Base-by-base conservation (phyloP, 2,329 filamentous ascomycete species). In the Penicillium sp. region DNA sequence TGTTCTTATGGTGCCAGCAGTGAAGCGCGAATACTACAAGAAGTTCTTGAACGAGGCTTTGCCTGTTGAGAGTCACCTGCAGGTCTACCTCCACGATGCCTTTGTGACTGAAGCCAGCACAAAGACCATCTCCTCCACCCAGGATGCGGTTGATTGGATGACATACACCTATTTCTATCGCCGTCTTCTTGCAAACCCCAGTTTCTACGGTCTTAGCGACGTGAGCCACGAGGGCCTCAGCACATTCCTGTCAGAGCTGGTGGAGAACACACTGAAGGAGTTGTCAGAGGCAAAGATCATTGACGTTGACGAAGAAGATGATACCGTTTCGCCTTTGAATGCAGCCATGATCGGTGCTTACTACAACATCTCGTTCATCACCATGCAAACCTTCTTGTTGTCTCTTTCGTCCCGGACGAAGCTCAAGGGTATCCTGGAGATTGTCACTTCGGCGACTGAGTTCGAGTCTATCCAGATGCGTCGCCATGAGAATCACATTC, bases 91-190 rank as follows among this genome's bases (percentile, higher is more conserved):
- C 35, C 91, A 96, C 68, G 95, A 99, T 77, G 93, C 92, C 0
- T 97, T 99, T 68, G 93, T 99, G 45, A 93, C 93, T 0, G 94
- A 99, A 76, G 92, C 97, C 69, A 97, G 92, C 80, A 96, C 92
- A 19, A 93, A 92, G 80, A 96, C 93, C 74, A 94, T 99, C 60
- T 87, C 91, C 68, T 96, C 93, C 13, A 96, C 92, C 15, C 94
- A 97, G 67, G 93, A 97, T 77, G 94, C 93, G 12, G 93, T 99
- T 66, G 95, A 96, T 77, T 99, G 94, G 94, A 91, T 92, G 38
- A 97, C 94, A 0, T 97, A 97, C 73, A 97, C 93, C 12, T 99
- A 96, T 79, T 97, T 97, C 78, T 99, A 99, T 78, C 89, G 94
- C 43, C 89, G 94, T 58, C 84, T 99, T 38, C 84, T 97, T 37